Evolutionary conservation across 2,329 filamentous ascomycete species (phyloP), one percentile per base, ranked within the genome.

Genomic region (Cyclaneusma minus): DNA sequence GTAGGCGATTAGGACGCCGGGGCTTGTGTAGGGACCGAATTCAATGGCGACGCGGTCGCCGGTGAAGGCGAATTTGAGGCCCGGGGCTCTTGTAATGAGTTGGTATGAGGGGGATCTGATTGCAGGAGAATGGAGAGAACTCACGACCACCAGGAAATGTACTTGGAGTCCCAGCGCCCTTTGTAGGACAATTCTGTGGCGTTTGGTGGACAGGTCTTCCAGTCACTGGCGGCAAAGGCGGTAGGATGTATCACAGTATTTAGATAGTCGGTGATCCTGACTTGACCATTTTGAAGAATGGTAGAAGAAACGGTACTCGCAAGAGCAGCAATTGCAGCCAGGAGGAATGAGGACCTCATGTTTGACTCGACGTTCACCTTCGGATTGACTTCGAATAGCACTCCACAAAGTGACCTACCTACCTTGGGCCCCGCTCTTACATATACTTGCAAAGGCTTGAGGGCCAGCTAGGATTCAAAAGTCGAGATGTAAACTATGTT

Each of bases 121-220:
- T 21, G 7, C 14, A 5, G 13, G 27, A 26, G 19, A 7, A 25
- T 12, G 16, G 10, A 11, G 22, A 12, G 24, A 11, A 39, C 60
- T 48, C 48, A 64, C 60, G 61, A 64, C 64, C 63, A 70, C 60
- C 62, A 73, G 2, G 63, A 71, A 24, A 70, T 57, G 35, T 65
- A 55, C 36, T 65, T 58, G 17, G 58, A 65, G 40, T 73, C 67
- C 68, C 68, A 74, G 31, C 66, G 52, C 4, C 68, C 68, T 39
- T 71, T 70, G 51, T 71, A 74, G 0, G 63, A 62, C 7, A 74
- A 51, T 38, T 72, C 64, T 2, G 54, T 44, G 2, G 62, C 55
- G 39, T 62, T 53, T 4, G 64, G 54, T 4, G 51, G 47, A 35
- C 67, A 73, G 1, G 52, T 62, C 16, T 44, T 54, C 51, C 58